Percentiles rank a stretch among this genome's conserved stretches.
Evolutionary conservation across 345 rosid species (phyloP).

Genomic region (Corchorus olitorius): DNA sequence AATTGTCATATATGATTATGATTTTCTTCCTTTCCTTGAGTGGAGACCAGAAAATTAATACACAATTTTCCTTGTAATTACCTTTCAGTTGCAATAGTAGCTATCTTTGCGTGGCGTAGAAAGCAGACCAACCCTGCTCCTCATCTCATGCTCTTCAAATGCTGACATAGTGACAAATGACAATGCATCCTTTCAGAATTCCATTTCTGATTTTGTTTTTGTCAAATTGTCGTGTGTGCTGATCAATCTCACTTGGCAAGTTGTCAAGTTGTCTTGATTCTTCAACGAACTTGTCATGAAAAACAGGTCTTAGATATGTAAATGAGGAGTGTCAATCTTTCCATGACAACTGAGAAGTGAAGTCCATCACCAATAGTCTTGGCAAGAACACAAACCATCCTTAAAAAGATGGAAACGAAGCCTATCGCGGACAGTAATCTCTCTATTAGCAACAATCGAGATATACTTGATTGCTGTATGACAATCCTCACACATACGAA

Average conservation of each 20-base stretch:
- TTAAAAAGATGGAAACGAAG: slow-evolving; percentile 77
- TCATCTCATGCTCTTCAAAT: neutral
- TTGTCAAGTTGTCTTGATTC: neutral
- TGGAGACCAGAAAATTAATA: neutral
- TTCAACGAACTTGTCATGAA: neutral
- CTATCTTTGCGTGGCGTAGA: neutral
- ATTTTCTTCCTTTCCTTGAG: neutral
- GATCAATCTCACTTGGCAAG: neutral
- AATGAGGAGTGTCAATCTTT: neutral
- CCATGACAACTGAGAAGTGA: neutral
- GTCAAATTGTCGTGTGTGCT: neutral
- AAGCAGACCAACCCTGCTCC: neutral
- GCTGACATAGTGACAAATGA: neutral
- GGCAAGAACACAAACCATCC: slow-evolving; percentile 72
- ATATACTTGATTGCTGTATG: slow-evolving; percentile 70
- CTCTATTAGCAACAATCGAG: slow-evolving; percentile 58
- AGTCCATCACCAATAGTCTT: slow-evolving; percentile 61
- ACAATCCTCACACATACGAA: slow-evolving; percentile 83
- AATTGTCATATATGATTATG: neutral
- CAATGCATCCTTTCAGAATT: neutral
- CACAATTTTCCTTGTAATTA: neutral
- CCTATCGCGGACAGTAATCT: slow-evolving; percentile 70
- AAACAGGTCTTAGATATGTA: neutral
- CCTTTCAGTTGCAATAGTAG: neutral
- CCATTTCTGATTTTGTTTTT: neutral